Percentiles rank a stretch among this genome's conserved stretches.
Evolutionary conservation across 228 moss, liverwort and hornwort species (phyloP).

Genomic region (Sphagnum fallax): DNA sequence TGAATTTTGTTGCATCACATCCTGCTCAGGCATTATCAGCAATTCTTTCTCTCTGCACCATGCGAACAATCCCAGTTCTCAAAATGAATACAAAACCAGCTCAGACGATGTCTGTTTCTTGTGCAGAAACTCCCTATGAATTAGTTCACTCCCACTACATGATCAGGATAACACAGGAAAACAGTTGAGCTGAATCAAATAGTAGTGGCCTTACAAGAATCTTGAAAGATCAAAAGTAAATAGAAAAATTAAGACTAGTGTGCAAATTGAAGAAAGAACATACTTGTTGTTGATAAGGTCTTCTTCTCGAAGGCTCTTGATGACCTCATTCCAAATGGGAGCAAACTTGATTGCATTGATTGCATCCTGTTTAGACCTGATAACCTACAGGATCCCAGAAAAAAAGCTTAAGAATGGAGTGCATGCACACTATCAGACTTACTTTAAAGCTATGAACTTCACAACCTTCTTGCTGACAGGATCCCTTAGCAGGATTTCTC

Average conservation of each 20-base stretch:
- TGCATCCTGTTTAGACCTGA: conserved; percentile 59
- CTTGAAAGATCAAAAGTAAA: neutral
- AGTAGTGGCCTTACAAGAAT: neutral
- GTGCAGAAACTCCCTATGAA: neutral
- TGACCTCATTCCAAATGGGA: conserved; percentile 94
- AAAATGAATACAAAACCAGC: neutral
- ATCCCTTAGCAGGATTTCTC: no score
- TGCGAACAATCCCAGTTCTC: neutral
- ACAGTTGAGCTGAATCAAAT: neutral
- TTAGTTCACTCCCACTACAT: neutral
- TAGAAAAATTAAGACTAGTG: neutral
- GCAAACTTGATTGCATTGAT: conserved; percentile 71
- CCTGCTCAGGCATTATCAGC: conserved; percentile 68
- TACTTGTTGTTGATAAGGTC: conserved; percentile 79
- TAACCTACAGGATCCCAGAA: conserved; percentile 14
- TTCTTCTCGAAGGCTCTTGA: conserved; percentile 79
- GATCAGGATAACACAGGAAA: neutral
- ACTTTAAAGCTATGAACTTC: no score
- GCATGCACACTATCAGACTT: no score
- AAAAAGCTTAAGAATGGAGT: neutral
- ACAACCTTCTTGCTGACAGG: no score
- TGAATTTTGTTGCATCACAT: conserved; percentile 5
- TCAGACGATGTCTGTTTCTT: no score
- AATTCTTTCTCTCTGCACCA: conserved; percentile 68
- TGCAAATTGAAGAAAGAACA: neutral